phyloP scores from a whole-genome alignment of 2,329 filamentous ascomycete species.

The Talaromyces sp. region DNA sequence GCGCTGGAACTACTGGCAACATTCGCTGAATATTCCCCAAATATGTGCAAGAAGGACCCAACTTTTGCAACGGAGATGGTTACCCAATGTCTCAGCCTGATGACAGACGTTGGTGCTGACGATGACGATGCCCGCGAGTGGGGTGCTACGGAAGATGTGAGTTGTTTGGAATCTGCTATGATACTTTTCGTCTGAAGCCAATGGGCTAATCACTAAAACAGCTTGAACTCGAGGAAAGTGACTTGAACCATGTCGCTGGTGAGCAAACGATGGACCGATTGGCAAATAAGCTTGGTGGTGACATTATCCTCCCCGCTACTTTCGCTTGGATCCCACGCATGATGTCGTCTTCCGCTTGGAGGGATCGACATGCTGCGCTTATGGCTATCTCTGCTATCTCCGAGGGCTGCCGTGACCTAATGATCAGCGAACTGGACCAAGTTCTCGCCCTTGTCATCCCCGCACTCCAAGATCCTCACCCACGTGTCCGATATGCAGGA shows the following conservation, averaged over 20 bases:
- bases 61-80: conserved; percentile 95
- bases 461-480: conserved; percentile 80
- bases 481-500: conserved; percentile 91
- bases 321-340: conserved; percentile 97
- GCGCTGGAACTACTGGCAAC: conserved; percentile 96
- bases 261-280: conserved; percentile 98
- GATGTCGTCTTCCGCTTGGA: conserved; percentile 93
- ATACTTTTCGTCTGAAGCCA: background rate
- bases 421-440: conserved; percentile 90
- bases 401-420: conserved; percentile 90
- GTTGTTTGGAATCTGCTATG: conserved; percentile 29
- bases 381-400: conserved; percentile 99
- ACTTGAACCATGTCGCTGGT: conserved; percentile 93
- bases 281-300: conserved; percentile 94
- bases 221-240: conserved; percentile 92
- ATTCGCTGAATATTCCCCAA: conserved; percentile 89
- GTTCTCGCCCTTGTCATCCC: conserved; percentile 93
- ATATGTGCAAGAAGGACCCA: conserved; percentile 92
- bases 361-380: conserved; percentile 88
- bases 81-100: conserved; percentile 92
- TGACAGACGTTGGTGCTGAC: conserved; percentile 93
- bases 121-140: conserved; percentile 94
- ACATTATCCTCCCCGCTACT: conserved; percentile 83
- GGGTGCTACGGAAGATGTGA: conserved; percentile 84
- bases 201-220: conserved; percentile 29